Conservation (phyloP, 2,329 filamentous ascomycete genomes). For the Aureobasidium vineae region DNA sequence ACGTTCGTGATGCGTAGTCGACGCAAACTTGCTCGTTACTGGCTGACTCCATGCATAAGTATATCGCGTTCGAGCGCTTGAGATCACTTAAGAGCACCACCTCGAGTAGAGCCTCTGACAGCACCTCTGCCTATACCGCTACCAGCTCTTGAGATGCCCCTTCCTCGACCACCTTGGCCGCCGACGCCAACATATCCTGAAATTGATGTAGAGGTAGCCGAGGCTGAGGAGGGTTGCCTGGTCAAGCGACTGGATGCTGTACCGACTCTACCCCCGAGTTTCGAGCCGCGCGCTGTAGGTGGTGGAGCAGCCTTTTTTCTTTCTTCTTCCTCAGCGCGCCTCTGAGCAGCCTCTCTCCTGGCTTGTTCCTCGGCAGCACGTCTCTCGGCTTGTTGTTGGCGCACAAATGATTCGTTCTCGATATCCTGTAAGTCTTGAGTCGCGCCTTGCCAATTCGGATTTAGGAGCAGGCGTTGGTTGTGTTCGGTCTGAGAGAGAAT, state of each 20-base stretch:
- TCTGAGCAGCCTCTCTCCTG: slow-evolving; percentile 65
- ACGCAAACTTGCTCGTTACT: neutral
- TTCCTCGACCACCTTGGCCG: slow-evolving; percentile 52
- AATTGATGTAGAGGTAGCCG: slow-evolving; percentile 25
- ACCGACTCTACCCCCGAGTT: slow-evolving; percentile 40
- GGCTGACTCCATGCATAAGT: neutral
- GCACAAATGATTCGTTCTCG: slow-evolving; percentile 72
- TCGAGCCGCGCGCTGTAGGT: slow-evolving; percentile 39
- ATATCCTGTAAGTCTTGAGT: slow-evolving; percentile 81
- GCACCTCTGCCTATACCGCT: slow-evolving; percentile 48
- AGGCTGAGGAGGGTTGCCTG: slow-evolving; percentile 33
- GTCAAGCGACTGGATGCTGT: slow-evolving; percentile 37
- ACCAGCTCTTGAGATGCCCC: slow-evolving; percentile 49
- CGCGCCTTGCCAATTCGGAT: slow-evolving; percentile 86
- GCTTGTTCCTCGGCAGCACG: slow-evolving; percentile 75
- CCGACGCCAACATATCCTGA: slow-evolving; percentile 46
- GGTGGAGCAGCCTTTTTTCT: slow-evolving; percentile 56
- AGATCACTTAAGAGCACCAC: slow-evolving; percentile 31
- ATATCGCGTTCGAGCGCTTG: neutral
- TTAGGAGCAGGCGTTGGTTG: slow-evolving; percentile 86
- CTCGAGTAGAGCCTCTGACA: slow-evolving; percentile 35
- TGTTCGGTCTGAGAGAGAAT: slow-evolving; percentile 97
- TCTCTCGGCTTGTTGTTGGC: slow-evolving; percentile 74
- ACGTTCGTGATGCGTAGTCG: neutral
- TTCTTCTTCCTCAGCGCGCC: slow-evolving; percentile 52